A percentile compares a stretch with the other conserved stretches of the same genome.
Conservation (phyloP, 108 stramenopile genomes). For the Fragilariopsis cylindrus region DNA sequence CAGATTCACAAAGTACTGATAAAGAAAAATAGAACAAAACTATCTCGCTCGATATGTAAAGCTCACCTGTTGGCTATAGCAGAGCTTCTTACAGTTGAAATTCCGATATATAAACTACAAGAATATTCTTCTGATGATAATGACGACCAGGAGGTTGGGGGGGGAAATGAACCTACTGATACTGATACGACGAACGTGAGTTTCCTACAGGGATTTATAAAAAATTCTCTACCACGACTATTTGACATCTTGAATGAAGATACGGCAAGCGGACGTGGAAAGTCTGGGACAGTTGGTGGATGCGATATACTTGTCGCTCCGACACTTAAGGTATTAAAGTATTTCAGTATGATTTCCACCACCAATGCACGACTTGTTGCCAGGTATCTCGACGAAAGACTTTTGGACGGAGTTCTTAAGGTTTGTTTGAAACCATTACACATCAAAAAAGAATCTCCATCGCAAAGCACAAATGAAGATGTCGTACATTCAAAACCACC, state of each 20-base stretch:
- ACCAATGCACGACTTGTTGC: slow-evolving; percentile 56
- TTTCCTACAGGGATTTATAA: slow-evolving; percentile 55
- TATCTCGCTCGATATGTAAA: slow-evolving; percentile 38
- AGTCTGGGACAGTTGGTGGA: slow-evolving; percentile 26
- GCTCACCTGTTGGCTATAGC: slow-evolving; percentile 44
- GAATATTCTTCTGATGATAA: slow-evolving; percentile 1
- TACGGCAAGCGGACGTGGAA: slow-evolving; percentile 42
- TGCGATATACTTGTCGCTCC: slow-evolving; percentile 29
- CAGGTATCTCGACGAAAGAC: slow-evolving; percentile 36
- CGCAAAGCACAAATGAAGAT: neutral
- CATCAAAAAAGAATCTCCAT: neutral
- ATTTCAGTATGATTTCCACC: slow-evolving; percentile 26
- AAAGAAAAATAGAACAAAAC: slow-evolving; percentile 34
- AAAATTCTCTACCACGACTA: slow-evolving; percentile 51
- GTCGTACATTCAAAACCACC: slow-evolving; percentile 7
- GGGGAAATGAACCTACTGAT: neutral
- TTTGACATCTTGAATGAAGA: slow-evolving; percentile 44
- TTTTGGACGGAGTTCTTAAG: slow-evolving; percentile 38
- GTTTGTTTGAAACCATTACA: slow-evolving; percentile 21
- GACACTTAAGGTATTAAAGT: slow-evolving; percentile 30
- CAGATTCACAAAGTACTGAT: slow-evolving; percentile 44
- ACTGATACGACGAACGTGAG: slow-evolving; percentile 4
- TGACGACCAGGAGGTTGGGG: slow-evolving; percentile 5
- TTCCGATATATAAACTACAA: slow-evolving; percentile 48
- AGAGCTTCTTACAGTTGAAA: slow-evolving; percentile 52